Evolutionary conservation across 306 rosid species (phyloP).

Genomic region (Cucurbita pepo): DNA sequence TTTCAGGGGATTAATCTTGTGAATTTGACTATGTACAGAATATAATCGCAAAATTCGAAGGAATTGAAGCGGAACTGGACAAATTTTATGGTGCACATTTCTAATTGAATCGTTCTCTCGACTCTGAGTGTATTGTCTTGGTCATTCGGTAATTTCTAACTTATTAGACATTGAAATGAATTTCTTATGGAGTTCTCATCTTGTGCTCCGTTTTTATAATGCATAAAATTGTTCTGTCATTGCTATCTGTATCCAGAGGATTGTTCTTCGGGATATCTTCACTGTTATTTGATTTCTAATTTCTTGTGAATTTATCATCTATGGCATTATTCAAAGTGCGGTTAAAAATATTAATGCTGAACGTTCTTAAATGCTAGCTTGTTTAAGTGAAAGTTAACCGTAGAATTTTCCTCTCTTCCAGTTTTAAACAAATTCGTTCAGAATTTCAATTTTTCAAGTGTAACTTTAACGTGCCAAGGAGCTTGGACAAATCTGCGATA

Average conservation of each 20-base stretch:
- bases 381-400: not conserved
- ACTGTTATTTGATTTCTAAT: not conserved
- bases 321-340: not conserved
- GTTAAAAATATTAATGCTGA: not conserved
- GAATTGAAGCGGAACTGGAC: not conserved
- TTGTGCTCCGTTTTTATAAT: not conserved
- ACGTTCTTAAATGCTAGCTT: not conserved
- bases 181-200: not conserved
- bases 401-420: not conserved
- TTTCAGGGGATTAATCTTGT: not conserved
- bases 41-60: not conserved
- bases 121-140: not conserved
- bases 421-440: not conserved
- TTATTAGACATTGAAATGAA: not conserved
- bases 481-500: not conserved
- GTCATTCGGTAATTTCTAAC: not conserved
- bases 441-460: not conserved
- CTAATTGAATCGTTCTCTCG: not conserved
- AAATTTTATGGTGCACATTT: not conserved
- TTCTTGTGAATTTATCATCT: not conserved
- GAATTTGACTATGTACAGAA: not conserved
- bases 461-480: not conserved
- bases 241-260: not conserved
- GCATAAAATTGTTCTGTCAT: not conserved
- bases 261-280: not conserved